phyloP scores from a whole-genome alignment of 2,329 filamentous ascomycete genomes.

The Ascochyta fabae region DNA sequence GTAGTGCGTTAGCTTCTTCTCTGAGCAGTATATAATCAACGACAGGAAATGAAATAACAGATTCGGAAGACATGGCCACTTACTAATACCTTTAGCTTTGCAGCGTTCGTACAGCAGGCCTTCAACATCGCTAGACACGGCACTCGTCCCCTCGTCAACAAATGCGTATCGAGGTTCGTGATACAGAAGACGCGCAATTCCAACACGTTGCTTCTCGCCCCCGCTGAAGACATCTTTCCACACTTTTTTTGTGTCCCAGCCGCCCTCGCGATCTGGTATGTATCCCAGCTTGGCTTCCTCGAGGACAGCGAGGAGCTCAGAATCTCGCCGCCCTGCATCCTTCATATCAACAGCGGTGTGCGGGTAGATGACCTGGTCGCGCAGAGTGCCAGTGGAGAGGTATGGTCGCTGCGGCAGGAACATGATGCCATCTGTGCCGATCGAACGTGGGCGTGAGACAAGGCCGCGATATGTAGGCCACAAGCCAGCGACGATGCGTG shows the following conservation, averaged over 20 bases:
- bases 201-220: conserved; percentile 96
- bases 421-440: conserved; percentile 93
- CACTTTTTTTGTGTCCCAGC: conserved; percentile 95
- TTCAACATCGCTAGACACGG: conserved; percentile 93
- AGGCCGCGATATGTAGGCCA: conserved; percentile 97
- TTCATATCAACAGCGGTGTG: conserved; percentile 95
- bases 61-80: conserved; percentile 49
- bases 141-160: conserved; percentile 93
- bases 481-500: conserved; percentile 85
- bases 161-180: conserved; percentile 95
- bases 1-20: background rate
- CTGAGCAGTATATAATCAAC: background rate
- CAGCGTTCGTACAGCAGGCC: conserved; percentile 90
- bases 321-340: conserved; percentile 76
- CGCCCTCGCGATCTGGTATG: conserved; percentile 87
- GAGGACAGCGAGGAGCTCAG: conserved; percentile 77
- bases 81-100: conserved; percentile 92
- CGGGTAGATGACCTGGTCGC: conserved; percentile 97
- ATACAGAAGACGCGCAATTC: conserved; percentile 86
- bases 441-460: conserved; percentile 81
- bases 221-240: conserved; percentile 99
- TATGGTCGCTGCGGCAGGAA: conserved; percentile 95
- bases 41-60: background rate
- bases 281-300: conserved; percentile 88
- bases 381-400: conserved; percentile 86